Base-by-base conservation (phyloP, 371 early-diverging fungal species). In the Mucor ambiguus region DNA sequence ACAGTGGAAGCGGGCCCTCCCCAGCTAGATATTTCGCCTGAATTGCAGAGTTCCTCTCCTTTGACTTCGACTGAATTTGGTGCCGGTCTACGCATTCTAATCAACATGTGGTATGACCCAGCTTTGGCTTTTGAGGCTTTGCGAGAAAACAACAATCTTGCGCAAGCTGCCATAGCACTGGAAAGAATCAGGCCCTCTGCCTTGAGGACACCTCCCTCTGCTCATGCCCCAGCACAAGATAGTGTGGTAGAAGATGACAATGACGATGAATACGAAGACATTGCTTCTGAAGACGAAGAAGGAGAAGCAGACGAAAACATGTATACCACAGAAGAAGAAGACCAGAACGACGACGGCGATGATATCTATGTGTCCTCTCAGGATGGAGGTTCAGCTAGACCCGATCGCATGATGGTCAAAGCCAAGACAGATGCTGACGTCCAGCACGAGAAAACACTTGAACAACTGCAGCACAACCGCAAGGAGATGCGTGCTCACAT, bases 61-160 rank as follows among this genome's bases (percentile, higher is more conserved):
- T 43, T 67, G 11, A 61, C 64, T 4, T 28, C 60, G 4, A 49
- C 58, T 8, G 83, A 71, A 6, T 89, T 89, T 71, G 79, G 80
- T 20, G 83, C 82, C 11, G 75, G 78, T 57, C 75, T 95, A n/a
- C 79, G 84, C 9, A 87, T 86, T 61, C 74, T 96, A 22, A 76
- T 87, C 22, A 89, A 91, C 35, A 91, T 95, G 92, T 96, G 96
- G 0, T 96, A 94, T 74, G 82, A 89, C 9, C 81, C 85, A 4
- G 77, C 78, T 6, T 87, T 90, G 0, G 92, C 94, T 0, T 89
- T 87, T 62, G 71, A 73, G 8, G 93, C 93, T 0, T 71, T 95
- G 28, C 84, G 92, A 0, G 85, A 82, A 43, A 75, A 72, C 16
- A 92, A 94, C 64, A 87, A 89, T 57, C 69, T 94, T 6, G 80